Percentiles rank a stretch among this genome's conserved stretches.
These are phyloP conservation scores for Diaporthe citri DNA, from an alignment of 2,329 filamentous ascomycete species.

Conservation along the genomic window DNA sequence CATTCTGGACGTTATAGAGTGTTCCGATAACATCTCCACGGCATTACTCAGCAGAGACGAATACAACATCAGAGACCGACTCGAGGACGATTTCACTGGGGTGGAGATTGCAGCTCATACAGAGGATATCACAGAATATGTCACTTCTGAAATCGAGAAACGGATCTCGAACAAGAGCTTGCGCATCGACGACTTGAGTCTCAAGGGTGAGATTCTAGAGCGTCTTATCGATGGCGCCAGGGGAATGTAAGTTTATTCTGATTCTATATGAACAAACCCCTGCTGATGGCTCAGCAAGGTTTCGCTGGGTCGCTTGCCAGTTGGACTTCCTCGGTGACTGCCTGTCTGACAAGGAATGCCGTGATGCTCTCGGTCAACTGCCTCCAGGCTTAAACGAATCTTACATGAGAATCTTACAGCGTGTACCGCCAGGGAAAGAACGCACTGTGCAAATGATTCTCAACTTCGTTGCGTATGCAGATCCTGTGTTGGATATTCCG, in stretches of 20 bases:
- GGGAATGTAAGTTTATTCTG: background rate
- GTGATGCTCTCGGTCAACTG: background rate
- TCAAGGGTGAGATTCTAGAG: conserved; percentile 9
- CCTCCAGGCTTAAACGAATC: conserved; percentile 13
- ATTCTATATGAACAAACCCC: too few species aligned
- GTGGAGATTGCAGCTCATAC: conserved; percentile 10
- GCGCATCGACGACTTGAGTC: background rate
- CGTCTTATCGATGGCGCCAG: background rate
- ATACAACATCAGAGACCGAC: conserved; percentile 2
- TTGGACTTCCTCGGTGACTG: background rate
- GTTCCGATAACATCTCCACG: conserved; percentile 34
- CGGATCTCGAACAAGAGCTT: background rate
- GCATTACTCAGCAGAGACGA: conserved; percentile 43
- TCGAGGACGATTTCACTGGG: background rate
- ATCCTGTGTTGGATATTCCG: background rate
- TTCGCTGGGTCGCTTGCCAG: conserved; percentile 31
- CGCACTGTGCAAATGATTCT: background rate
- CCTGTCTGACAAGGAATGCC: background rate
- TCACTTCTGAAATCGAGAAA: conserved; percentile 22
- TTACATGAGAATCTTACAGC: background rate
- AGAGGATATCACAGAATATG: conserved; percentile 11
- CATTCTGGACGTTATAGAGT: conserved; percentile 16
- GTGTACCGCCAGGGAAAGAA: background rate
- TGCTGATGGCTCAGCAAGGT: background rate
- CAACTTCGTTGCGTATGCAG: background rate